Evolutionary conservation across 1,139 yeast species (phyloP).

Genomic region (Arxiozyma bovina): DNA sequence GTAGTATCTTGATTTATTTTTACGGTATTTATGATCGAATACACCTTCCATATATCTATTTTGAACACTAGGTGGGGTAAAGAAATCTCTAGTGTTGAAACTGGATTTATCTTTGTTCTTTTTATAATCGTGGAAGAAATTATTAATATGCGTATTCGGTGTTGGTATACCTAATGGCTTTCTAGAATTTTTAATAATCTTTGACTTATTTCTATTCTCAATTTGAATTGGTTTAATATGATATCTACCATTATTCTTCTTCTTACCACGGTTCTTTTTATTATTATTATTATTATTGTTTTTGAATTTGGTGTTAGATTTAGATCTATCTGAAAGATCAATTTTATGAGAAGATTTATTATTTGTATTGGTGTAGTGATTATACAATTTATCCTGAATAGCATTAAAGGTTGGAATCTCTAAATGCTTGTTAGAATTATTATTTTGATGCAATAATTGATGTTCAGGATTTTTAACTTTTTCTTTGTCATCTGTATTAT

Average conservation of each 20-base stretch:
- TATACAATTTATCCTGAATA: constrained; percentile 6
- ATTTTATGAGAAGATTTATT: constrained; percentile 2
- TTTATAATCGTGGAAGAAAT: constrained; percentile 32
- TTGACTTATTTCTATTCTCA: constrained; percentile 28
- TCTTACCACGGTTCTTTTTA: constrained; percentile 17
- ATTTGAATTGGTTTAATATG: constrained; percentile 23
- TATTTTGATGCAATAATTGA: background rate
- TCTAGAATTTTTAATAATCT: constrained; percentile 42
- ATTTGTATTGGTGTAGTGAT: constrained; percentile 3
- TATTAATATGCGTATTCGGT: constrained; percentile 35
- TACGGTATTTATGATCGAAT: constrained; percentile 35
- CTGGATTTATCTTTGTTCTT: constrained; percentile 17
- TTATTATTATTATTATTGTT: constrained; percentile 7
- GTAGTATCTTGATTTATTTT: constrained; percentile 3
- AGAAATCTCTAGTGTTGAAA: constrained; percentile 60
- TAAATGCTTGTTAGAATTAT: constrained; percentile 5
- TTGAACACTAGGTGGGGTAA: constrained; percentile 69
- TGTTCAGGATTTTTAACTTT: background rate
- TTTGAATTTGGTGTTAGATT: constrained; percentile 24
- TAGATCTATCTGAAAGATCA: constrained; percentile 13
- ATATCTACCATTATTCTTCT: constrained; percentile 5
- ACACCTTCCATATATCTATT: constrained; percentile 66
- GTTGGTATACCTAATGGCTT: constrained; percentile 61
- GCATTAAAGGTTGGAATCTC: constrained; percentile 11
- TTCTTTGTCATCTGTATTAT: background rate